Percentiles rank a stretch among this genome's conserved stretches.
These are phyloP conservation scores for Hyaloscypha variabilis DNA, from an alignment of 495 filamentous ascomycete species.

Conservation along the genomic window DNA sequence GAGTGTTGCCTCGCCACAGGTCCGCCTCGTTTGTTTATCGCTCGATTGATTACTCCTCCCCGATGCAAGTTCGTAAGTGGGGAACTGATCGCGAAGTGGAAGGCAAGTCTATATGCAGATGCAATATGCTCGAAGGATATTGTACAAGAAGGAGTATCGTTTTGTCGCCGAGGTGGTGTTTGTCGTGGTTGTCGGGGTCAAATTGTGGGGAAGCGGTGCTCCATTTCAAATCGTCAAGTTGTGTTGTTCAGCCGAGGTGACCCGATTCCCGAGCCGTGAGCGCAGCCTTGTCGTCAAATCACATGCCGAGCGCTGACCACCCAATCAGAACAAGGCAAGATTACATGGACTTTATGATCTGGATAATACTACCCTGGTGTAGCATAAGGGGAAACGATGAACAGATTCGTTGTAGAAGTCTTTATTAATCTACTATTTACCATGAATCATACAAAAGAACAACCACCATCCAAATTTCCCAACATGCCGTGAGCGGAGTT, in stretches of 20 bases:
- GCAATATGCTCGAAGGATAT: background rate
- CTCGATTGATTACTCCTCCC: too few species aligned
- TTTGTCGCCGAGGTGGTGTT: background rate
- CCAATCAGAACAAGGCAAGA: too few species aligned
- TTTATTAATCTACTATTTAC: too few species aligned
- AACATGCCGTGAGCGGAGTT: slow-evolving; percentile 25
- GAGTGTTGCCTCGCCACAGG: too few species aligned
- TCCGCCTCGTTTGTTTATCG: too few species aligned
- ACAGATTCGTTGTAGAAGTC: too few species aligned
- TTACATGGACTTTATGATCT: too few species aligned
- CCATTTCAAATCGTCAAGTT: slow-evolving; percentile 1
- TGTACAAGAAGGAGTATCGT: background rate
- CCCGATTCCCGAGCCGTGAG: background rate
- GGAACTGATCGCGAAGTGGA: background rate
- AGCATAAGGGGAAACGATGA: too few species aligned
- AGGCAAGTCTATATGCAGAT: slow-evolving; percentile 13
- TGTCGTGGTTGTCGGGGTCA: background rate
- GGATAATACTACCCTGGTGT: too few species aligned
- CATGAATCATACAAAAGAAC: slow-evolving; percentile 14
- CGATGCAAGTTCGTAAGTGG: too few species aligned
- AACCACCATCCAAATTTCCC: slow-evolving; percentile 3
- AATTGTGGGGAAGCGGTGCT: slow-evolving; percentile 21
- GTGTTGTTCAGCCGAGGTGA: slow-evolving; percentile 8
- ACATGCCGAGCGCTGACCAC: background rate
- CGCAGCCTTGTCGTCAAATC: slow-evolving; percentile 2